Evolutionary conservation across 805 yeast species (phyloP).

Genomic region (Kodamaea sagamina): DNA sequence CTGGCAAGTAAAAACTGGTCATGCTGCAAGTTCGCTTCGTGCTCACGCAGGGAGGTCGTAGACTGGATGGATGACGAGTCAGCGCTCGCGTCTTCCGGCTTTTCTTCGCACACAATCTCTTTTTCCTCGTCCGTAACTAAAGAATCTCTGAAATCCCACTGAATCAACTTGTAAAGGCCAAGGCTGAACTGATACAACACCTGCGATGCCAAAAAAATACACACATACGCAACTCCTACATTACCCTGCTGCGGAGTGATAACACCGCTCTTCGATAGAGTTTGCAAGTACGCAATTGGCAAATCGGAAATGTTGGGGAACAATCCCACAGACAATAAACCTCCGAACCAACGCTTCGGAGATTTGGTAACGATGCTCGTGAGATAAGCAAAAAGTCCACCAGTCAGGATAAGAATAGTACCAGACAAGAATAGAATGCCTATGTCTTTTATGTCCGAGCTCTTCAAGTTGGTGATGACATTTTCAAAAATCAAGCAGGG

Average conservation of each 20-base stretch:
- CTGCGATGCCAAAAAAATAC: conserved; percentile 72
- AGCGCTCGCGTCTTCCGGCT: conserved; percentile 1
- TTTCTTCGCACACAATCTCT: conserved; percentile 18
- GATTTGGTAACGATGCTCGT: conserved; percentile 55
- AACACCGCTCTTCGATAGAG: conserved; percentile 62
- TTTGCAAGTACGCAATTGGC: conserved; percentile 81
- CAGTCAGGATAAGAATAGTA: conserved; percentile 51
- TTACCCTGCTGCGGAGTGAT: conserved; percentile 56
- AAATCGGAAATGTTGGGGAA: conserved; percentile 81
- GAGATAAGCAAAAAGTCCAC: conserved; percentile 47
- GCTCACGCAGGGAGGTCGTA: neutral
- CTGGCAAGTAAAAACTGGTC: conserved; percentile 21
- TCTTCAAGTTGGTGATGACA: conserved; percentile 64
- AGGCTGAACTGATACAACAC: conserved; percentile 69
- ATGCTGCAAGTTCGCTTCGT: conserved; percentile 20
- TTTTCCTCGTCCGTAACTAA: conserved; percentile 5
- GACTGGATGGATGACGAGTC: neutral
- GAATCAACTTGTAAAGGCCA: conserved; percentile 71
- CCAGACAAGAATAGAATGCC: conserved; percentile 61
- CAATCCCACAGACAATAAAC: conserved; percentile 67
- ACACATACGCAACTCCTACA: conserved; percentile 80
- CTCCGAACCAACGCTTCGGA: conserved; percentile 78
- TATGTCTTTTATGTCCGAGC: conserved; percentile 65
- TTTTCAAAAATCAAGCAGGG: conserved; percentile 79
- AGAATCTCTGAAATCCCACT: conserved; percentile 61